Conservation (phyloP, 2,329 filamentous ascomycete species). For the Botrytis sinoallii region DNA sequence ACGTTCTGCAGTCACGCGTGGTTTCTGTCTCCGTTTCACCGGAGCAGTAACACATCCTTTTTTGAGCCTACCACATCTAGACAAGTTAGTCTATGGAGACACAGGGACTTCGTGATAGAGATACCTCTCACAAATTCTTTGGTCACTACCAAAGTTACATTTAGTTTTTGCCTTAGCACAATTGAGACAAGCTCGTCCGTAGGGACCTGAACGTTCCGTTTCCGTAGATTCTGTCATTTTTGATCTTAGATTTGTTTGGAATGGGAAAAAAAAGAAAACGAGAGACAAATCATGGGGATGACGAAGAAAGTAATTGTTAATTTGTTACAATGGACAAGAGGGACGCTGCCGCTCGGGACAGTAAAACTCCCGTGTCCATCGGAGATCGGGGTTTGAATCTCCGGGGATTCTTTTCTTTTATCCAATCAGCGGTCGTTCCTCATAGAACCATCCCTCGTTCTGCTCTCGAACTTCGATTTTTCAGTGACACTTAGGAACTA, state of each 20-base stretch:
- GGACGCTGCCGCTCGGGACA: neutral
- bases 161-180: conserved; percentile 15
- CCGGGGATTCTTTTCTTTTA: neutral
- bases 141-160: conserved; percentile 11
- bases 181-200: conserved; percentile 11
- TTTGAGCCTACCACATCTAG: conserved; percentile 23
- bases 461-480: neutral
- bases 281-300: neutral
- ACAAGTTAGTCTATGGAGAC: neutral
- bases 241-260: neutral
- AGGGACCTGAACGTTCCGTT: conserved; percentile 9
- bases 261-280: neutral
- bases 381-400: neutral
- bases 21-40: conserved; percentile 17
- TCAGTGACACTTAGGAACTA: neutral
- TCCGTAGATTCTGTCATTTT: conserved; percentile 1
- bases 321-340: neutral
- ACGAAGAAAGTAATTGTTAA: neutral
- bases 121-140: conserved; percentile 14
- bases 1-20: conserved; percentile 21
- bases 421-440: neutral
- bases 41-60: conserved; percentile 21
- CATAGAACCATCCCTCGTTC: neutral
- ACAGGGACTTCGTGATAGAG: neutral
- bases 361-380: neutral